phyloP scores from a whole-genome alignment of 2,329 filamentous ascomycete genomes.

The Fusarium cicatricum region DNA sequence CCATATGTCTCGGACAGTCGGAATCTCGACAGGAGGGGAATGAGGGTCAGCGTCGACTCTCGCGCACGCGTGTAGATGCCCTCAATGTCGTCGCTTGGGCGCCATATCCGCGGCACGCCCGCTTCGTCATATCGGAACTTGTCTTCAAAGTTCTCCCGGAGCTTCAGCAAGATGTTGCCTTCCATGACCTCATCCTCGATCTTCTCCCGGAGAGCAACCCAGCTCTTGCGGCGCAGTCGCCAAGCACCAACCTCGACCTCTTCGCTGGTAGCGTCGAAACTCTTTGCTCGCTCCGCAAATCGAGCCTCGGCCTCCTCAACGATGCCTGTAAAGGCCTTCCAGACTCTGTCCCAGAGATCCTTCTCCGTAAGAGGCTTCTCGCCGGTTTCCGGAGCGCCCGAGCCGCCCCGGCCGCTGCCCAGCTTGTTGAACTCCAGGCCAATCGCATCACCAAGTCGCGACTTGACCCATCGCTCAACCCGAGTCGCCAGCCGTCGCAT shows the following conservation, averaged over 20 bases:
- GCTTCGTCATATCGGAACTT: conserved; percentile 98
- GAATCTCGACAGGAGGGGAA: conserved; percentile 89
- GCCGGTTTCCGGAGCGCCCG: conserved; percentile 79
- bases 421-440: conserved; percentile 97
- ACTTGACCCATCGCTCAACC: conserved; percentile 93
- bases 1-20: conserved; percentile 76
- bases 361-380: conserved; percentile 79
- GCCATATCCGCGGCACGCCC: conserved; percentile 95
- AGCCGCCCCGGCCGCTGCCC: conserved; percentile 84
- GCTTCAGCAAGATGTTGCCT: conserved; percentile 92
- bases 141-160: conserved; percentile 98
- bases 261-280: conserved; percentile 89
- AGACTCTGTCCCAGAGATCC: conserved; percentile 95
- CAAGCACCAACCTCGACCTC: conserved; percentile 94
- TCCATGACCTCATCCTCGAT: conserved; percentile 99
- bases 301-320: conserved; percentile 85
- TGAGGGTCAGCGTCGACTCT: conserved; percentile 89
- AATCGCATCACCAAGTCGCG: conserved; percentile 84
- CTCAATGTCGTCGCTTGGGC: conserved; percentile 96
- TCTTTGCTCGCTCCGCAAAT: conserved; percentile 88
- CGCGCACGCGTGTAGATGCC: conserved; percentile 91
- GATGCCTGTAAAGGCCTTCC: conserved; percentile 82
- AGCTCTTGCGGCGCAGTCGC: conserved; percentile 92
- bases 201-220: conserved; percentile 87
- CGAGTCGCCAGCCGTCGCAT: conserved; percentile 92